phyloP scores from a whole-genome alignment of 2,329 filamentous ascomycete genomes.

The Colletotrichum sp. region DNA sequence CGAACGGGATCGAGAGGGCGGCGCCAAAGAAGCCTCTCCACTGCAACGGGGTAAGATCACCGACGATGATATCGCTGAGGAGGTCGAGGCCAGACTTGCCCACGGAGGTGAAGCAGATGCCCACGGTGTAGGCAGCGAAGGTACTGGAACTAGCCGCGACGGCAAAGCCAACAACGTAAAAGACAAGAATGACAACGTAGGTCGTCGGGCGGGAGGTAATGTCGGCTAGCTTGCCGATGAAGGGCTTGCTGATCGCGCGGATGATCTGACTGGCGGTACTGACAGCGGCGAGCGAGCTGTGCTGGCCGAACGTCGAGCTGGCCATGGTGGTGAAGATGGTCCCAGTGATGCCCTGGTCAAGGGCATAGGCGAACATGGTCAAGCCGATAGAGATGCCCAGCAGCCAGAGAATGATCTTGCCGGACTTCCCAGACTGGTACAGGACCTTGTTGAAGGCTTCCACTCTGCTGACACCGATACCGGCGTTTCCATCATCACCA shows the following conservation, averaged over 20 bases:
- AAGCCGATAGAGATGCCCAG: conserved; percentile 38
- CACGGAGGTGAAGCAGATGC: conserved; percentile 39
- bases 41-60: conserved; percentile 38
- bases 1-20: conserved; percentile 28
- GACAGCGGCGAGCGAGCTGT: conserved; percentile 36
- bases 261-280: conserved; percentile 38
- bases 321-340: conserved; percentile 38
- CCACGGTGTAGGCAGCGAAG: conserved; percentile 38
- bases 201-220: conserved; percentile 42
- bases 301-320: conserved; percentile 34
- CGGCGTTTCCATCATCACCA: background rate
- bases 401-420: conserved; percentile 36
- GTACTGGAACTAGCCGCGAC: conserved; percentile 34
- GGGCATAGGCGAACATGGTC: conserved; percentile 43
- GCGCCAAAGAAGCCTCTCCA: conserved; percentile 41
- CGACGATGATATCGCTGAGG: conserved; percentile 40
- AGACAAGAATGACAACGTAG: conserved; percentile 42
- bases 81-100: conserved; percentile 42
- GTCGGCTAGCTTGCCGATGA: conserved; percentile 41
- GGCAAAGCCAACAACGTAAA: conserved; percentile 38
- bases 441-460: conserved; percentile 45
- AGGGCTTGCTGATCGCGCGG: conserved; percentile 42
- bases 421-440: conserved; percentile 38
- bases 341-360: conserved; percentile 40
- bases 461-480: conserved; percentile 34